phyloP scores from a whole-genome alignment of 805 yeast genomes.

The Candida coquimbonensis region DNA sequence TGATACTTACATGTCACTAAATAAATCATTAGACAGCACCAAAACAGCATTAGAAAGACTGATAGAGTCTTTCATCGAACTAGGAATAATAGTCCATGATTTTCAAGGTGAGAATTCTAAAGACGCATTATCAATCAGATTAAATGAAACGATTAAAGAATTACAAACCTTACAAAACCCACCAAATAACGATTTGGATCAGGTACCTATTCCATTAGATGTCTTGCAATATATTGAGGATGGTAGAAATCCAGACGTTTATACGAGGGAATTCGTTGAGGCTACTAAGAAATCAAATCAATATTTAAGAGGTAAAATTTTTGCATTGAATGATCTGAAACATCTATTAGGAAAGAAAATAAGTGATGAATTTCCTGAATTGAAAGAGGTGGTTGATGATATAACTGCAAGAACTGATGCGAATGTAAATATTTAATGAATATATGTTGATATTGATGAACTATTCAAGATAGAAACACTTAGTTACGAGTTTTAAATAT shows the following conservation, averaged over 20 bases:
- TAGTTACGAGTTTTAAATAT: too few relatives aligned
- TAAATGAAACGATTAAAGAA: slow-evolving; percentile 37
- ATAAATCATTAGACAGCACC: slow-evolving; percentile 22
- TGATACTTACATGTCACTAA: slow-evolving; percentile 9
- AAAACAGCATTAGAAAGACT: slow-evolving; percentile 37
- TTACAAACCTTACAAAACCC: slow-evolving; percentile 27
- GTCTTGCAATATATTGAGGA: slow-evolving; percentile 90
- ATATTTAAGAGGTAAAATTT: slow-evolving; percentile 75
- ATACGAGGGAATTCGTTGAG: slow-evolving; percentile 94
- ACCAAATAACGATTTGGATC: slow-evolving; percentile 27
- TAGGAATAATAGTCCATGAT: slow-evolving; percentile 90
- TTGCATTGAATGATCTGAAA: slow-evolving; percentile 57
- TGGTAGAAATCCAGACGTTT: slow-evolving; percentile 95
- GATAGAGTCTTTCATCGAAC: slow-evolving; percentile 77
- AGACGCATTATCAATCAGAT: slow-evolving; percentile 37
- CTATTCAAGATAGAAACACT: too few relatives aligned
- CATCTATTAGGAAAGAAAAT: slow-evolving; percentile 65
- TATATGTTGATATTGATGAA: neutral
- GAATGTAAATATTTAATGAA: neutral
- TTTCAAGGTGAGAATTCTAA: slow-evolving; percentile 81
- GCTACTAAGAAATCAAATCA: slow-evolving; percentile 88
- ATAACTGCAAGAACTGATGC: slow-evolving; percentile 40
- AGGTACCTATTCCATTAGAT: slow-evolving; percentile 63
- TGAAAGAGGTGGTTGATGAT: slow-evolving; percentile 49
- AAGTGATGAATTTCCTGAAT: slow-evolving; percentile 71